These are phyloP conservation scores for Apiotrichum akiyoshidainum DNA, from an alignment of 1,284 basidiomycete genomes.

Conservation along the genomic window DNA sequence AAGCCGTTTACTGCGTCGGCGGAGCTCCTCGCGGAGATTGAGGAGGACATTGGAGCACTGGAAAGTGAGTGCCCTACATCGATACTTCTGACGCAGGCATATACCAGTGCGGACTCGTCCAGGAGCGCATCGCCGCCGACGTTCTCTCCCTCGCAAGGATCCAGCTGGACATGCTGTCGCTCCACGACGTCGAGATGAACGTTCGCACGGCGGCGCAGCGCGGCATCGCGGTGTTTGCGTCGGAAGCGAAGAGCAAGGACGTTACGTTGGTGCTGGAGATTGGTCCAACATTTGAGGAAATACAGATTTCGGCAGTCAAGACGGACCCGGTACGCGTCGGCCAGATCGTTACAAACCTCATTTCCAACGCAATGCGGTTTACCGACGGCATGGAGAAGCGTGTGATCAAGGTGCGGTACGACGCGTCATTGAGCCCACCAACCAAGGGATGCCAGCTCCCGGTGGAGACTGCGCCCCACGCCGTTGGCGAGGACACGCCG, in stretches of 20 bases:
- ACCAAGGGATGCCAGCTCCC: not conserved
- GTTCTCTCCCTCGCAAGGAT: constrained; percentile 51
- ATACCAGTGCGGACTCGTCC: constrained; percentile 48
- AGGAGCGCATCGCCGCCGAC: constrained; percentile 52
- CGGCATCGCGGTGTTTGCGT: constrained; percentile 37
- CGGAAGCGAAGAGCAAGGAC: constrained; percentile 41
- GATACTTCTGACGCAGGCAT: constrained; percentile 18
- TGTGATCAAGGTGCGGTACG: constrained; percentile 31
- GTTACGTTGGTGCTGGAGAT: constrained; percentile 35
- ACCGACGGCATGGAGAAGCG: constrained; percentile 18
- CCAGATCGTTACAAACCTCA: constrained; percentile 45
- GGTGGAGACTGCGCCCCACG: not conserved
- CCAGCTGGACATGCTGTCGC: constrained; percentile 46
- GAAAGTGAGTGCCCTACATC: constrained; percentile 20
- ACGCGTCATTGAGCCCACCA: constrained; percentile 29
- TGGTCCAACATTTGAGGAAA: constrained; percentile 29
- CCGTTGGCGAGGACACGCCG: constrained; percentile 32
- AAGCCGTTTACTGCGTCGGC: constrained; percentile 13
- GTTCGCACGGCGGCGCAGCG: constrained; percentile 45
- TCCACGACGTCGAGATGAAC: constrained; percentile 47
- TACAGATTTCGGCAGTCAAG: constrained; percentile 33
- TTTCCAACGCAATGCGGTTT: constrained; percentile 35
- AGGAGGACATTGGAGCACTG: constrained; percentile 40
- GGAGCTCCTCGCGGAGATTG: constrained; percentile 33
- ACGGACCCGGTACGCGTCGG: constrained; percentile 49